These are phyloP conservation scores for Iris macrosiphon DNA, from an alignment of 106 monocot species.

Conservation along the genomic window DNA sequence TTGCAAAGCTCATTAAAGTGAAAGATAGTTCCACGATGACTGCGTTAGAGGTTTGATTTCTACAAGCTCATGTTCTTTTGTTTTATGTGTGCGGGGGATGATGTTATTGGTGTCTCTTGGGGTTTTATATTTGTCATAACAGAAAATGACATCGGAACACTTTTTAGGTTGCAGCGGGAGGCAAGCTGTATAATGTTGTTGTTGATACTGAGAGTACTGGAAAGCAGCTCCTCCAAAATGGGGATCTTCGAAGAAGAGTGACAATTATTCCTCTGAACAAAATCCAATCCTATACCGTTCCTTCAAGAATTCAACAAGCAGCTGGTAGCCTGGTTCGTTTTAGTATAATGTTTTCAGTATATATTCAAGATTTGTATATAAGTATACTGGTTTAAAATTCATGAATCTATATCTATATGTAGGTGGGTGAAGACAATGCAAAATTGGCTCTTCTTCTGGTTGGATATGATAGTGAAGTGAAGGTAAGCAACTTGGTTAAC, in stretches of 20 bases:
- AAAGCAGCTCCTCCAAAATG: slow-evolving; percentile 78
- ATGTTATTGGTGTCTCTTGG: no score
- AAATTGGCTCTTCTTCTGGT: slow-evolving; percentile 70
- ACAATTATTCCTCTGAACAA: slow-evolving; percentile 95
- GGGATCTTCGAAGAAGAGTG: slow-evolving; percentile 67
- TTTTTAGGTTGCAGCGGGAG: slow-evolving; percentile 88
- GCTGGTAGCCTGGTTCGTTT: slow-evolving; percentile 58
- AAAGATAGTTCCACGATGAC: slow-evolving; percentile 73
- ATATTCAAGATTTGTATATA: not conserved
- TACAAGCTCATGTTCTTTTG: not conserved
- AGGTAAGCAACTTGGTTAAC: slow-evolving; percentile 28
- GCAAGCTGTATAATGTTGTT: slow-evolving; percentile 87
- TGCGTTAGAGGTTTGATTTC: slow-evolving; percentile 72
- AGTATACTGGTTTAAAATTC: not conserved
- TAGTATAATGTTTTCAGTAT: not conserved
- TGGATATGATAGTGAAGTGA: slow-evolving; percentile 75
- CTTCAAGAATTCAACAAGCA: slow-evolving; percentile 52
- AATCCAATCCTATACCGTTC: slow-evolving; percentile 56
- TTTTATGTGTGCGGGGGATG: not conserved
- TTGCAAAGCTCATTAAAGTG: slow-evolving; percentile 87
- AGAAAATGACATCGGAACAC: slow-evolving; percentile 1
- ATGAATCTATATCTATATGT: slow-evolving; percentile 7
- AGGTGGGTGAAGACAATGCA: slow-evolving; percentile 85
- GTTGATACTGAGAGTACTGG: slow-evolving; percentile 88
- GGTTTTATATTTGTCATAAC: not conserved